Conservation (phyloP, 2,329 filamentous ascomycete species). For the Zasmidium citrigriseum region DNA sequence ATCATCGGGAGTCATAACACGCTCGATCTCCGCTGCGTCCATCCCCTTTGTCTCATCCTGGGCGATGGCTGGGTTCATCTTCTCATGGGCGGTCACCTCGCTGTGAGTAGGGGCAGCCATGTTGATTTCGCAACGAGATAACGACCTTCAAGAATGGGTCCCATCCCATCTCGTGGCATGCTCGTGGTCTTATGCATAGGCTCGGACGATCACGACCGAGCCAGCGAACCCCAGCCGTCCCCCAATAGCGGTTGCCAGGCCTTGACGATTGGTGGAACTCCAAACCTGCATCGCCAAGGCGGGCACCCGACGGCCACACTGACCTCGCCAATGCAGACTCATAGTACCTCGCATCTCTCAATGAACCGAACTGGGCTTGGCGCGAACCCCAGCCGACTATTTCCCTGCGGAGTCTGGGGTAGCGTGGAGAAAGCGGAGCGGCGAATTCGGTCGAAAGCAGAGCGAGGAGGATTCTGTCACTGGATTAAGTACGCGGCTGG, state of each 20-base stretch:
- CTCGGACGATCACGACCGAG: conserved; percentile 12
- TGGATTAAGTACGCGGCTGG: conserved; percentile 7
- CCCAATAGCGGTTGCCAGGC: background rate
- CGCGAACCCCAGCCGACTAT: background rate
- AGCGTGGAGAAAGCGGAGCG: background rate
- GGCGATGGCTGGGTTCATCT: conserved; percentile 1
- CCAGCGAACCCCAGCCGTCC: background rate
- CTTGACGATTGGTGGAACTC: conserved; percentile 15
- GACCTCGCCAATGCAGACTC: background rate
- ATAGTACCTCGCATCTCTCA: conserved; percentile 2
- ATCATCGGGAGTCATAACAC: conserved; percentile 47
- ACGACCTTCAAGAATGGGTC: background rate
- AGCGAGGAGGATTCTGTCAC: conserved; percentile 5
- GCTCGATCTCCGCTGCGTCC: conserved; percentile 47
- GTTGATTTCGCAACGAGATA: background rate
- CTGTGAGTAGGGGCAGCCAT: background rate
- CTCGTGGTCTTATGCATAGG: conserved; percentile 11
- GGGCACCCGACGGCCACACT: background rate
- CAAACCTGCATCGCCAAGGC: background rate
- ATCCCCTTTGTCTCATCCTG: conserved; percentile 11
- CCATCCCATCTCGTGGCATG: background rate
- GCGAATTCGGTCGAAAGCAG: conserved; percentile 1
- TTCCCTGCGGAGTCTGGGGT: conserved; percentile 9
- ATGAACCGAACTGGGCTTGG: conserved; percentile 7
- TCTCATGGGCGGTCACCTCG: conserved; percentile 11